Conservation (phyloP, 2,329 filamentous ascomycete species). For the Fusarium tjaetaba region DNA sequence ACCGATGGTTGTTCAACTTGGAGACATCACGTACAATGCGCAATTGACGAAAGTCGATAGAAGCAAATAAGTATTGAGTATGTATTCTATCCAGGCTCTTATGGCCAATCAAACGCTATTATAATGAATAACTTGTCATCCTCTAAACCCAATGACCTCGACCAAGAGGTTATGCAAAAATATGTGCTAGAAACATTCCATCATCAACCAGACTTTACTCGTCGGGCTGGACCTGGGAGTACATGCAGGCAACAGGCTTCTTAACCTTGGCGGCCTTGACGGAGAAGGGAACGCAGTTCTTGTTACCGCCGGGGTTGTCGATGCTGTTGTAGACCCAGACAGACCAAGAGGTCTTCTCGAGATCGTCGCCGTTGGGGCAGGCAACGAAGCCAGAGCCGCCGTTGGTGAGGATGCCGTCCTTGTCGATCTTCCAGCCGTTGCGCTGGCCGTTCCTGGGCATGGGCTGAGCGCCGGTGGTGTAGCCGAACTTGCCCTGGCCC, state of each 20-base stretch:
- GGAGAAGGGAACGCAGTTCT: conserved; percentile 51
- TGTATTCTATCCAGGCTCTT: conserved; percentile 4
- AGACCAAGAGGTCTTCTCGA: conserved; percentile 49
- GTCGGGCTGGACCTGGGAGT: conserved; percentile 38
- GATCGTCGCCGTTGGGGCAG: conserved; percentile 57
- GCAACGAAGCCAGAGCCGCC: conserved; percentile 58
- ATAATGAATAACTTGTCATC: neutral
- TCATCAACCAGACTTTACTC: conserved; percentile 1
- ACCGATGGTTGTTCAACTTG: too few relatives aligned
- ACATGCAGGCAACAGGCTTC: conserved; percentile 51
- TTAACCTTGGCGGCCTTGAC: conserved; percentile 44
- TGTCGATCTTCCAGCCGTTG: conserved; percentile 58
- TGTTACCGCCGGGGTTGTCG: conserved; percentile 49
- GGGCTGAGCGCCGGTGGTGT: conserved; percentile 57
- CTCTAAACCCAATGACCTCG: neutral
- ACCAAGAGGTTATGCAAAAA: neutral
- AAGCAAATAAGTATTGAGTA: conserved; percentile 3
- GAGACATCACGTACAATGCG: neutral
- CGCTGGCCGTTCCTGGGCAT: conserved; percentile 56
- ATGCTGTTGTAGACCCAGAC: conserved; percentile 50
- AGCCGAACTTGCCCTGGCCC: conserved; percentile 65
- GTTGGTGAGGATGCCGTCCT: conserved; percentile 57
- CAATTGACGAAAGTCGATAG: neutral
- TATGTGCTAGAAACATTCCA: neutral
- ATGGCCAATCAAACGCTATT: neutral